Evolutionary conservation across 2,329 filamentous ascomycete species (phyloP), one percentile per base, ranked within the genome.

Genomic region (Dryadomyces quercivorus): DNA sequence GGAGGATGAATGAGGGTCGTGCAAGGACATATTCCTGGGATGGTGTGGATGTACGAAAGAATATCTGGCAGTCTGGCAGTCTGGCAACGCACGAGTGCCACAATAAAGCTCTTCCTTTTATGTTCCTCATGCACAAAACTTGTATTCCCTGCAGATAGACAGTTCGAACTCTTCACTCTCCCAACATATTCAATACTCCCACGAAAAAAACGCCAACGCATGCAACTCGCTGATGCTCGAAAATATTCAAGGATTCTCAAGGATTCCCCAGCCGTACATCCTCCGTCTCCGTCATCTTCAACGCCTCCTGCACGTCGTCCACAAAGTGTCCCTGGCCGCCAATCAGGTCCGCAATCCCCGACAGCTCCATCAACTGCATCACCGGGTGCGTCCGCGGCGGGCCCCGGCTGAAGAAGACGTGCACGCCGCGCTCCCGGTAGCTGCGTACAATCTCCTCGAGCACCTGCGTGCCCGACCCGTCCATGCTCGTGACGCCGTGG

Each of bases 401-500:
- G 0, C 75, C 74, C 10, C 81, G 70, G 31, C 78, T 81, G 65
- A 92, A 92, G 65, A 87, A 91, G 9, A 93, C 85, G 2, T 81
- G 73, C 1, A 92, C 89, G 1, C 85, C 86, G 5, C 85, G 75
- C 38, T 86, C 78, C n/a, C 84, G 75, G 66, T 97, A 97, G 34
- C 75, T 78, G 50, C 82, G 74, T 16, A 98, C 88, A 61, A 97
- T 97, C 69, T 97, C 93, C 49, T 81, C 79, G 2, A 98, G 74
- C 0, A 97, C 92, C 69, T 97, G 93, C 0, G 88, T 86, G 1
- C 92, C 93, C 0, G 90, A 95, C 6, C 90, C 93, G 65, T 98
- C 93, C 62, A 98, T 83, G 31, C 86, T 86, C 0, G 91, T 95
- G 3, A 98, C 93, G n/a, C 93, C 93, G 62, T 97, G 92, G 8